Percentiles rank a stretch among this genome's conserved stretches.
Conservation (phyloP, 257 asterid species). For the Solanum stenotomum region DNA sequence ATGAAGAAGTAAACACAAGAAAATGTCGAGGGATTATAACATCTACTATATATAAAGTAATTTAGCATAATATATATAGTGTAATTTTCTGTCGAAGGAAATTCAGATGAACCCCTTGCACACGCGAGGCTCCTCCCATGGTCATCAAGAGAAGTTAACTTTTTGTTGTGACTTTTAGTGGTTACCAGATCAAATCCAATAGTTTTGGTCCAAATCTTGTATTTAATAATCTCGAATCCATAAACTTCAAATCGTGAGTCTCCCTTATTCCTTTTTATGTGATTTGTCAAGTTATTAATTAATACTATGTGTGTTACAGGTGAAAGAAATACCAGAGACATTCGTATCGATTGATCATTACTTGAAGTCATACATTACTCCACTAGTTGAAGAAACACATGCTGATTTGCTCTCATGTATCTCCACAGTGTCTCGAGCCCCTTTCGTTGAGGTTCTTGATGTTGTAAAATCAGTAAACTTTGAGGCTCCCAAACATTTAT, state of each 20-base stretch:
- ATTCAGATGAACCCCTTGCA: not conserved
- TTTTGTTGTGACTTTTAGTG: not conserved
- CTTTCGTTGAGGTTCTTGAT: constrained; percentile 1
- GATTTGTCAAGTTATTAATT: not conserved
- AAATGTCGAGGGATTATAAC: too few relatives aligned
- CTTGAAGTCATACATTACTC: constrained; percentile 22
- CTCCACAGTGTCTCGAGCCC: constrained; percentile 11
- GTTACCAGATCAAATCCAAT: not conserved
- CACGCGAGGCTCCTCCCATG: not conserved
- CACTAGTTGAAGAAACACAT: constrained; percentile 45
- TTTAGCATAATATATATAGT: not conserved
- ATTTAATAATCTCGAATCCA: too few relatives aligned
- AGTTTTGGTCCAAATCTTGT: too few relatives aligned
- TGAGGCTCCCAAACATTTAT: not conserved
- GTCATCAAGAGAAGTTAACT: not conserved
- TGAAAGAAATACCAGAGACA: constrained; percentile 18
- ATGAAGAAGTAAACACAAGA: too few relatives aligned
- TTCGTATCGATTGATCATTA: constrained; percentile 18
- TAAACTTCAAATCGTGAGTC: too few relatives aligned
- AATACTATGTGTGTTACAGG: constrained; percentile 5
- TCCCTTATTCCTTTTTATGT: not conserved
- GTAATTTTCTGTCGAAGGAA: not conserved
- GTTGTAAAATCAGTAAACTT: not conserved
- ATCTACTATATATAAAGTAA: not conserved
- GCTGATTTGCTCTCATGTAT: constrained; percentile 39